phyloP scores from a whole-genome alignment of 1,284 basidiomycete species.

The Apiotrichum sp. region DNA sequence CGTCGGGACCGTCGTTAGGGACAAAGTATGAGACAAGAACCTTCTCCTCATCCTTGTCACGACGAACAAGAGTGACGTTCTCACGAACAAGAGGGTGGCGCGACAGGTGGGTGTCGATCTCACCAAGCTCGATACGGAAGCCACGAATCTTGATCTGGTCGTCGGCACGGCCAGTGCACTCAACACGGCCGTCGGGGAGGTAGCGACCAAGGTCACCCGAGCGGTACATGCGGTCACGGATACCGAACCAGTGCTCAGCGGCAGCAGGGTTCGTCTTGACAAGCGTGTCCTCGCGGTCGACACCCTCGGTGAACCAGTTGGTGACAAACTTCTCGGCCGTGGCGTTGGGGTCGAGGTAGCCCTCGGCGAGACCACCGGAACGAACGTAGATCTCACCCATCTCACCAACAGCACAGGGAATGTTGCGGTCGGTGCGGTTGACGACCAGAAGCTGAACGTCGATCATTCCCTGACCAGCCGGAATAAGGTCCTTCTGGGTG shows the following conservation, averaged over 20 bases:
- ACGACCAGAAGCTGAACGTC: slow-evolving; percentile 97
- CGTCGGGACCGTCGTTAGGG: slow-evolving; percentile 63
- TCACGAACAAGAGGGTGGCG: slow-evolving; percentile 90
- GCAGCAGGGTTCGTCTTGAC: slow-evolving; percentile 59
- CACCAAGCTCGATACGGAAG: slow-evolving; percentile 97
- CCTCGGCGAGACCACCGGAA: slow-evolving; percentile 91
- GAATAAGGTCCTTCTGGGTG: slow-evolving; percentile 97
- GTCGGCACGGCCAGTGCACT: slow-evolving; percentile 95
- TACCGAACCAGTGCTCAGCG: slow-evolving; percentile 81
- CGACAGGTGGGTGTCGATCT: slow-evolving; percentile 95
- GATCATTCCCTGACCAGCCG: slow-evolving; percentile 94
- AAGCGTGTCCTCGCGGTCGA: slow-evolving; percentile 64
- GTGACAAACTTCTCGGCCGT: slow-evolving; percentile 84
- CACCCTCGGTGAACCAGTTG: slow-evolving; percentile 76
- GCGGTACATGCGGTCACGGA: slow-evolving; percentile 95
- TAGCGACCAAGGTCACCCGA: slow-evolving; percentile 96
- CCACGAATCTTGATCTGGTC: slow-evolving; percentile 99
- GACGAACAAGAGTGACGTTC: slow-evolving; percentile 92
- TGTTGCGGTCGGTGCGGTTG: slow-evolving; percentile 80
- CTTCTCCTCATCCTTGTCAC: slow-evolving; percentile 99
- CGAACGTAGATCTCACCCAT: slow-evolving; percentile 99
- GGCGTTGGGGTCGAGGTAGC: slow-evolving; percentile 80
- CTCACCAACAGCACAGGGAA: slow-evolving; percentile 92
- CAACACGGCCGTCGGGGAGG: slow-evolving; percentile 85
- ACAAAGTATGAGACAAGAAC: slow-evolving; percentile 98